Base-by-base conservation (phyloP, 495 filamentous ascomycete species). In the Aspergillus indologenus region DNA sequence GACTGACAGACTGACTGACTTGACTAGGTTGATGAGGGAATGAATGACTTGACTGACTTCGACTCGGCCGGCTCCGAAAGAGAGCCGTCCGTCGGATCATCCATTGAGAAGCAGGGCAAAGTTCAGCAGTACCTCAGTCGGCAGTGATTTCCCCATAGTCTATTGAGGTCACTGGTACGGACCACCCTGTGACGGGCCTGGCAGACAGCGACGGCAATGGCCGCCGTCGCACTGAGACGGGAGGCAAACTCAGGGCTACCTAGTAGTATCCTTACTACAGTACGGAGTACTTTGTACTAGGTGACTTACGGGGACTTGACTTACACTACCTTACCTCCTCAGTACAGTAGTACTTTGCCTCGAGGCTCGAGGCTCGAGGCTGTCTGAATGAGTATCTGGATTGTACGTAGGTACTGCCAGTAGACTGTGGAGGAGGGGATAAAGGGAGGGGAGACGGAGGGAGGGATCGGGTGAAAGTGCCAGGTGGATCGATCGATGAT, bases 61-160 rank as follows among this genome's bases (percentile, higher is more conserved):
- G 61, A 51, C 58, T 60, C 68, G 69, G 71, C 61, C 71, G 71
- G 71, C 68, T 73, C 71, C 71, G 71, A 72, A 40, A 49, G 50
- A 49, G 24, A 47, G 57, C 58, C 48, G 52, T 52, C 56, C 43
- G 49, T 51, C 48, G 48, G 48, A 24, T 51, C 19, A 19, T 29
- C 45, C 48, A 51, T 51, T 31, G 48, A 51, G 23, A 29, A 51
- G 48, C 48, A 51, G 24, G 48, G 48, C 23, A 51, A 31, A 51
- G 48, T 29, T 51, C 48, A 51, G 23, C 23, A 51, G 48, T 40
- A 40, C 34, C 34, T 40, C 34, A 40, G 5, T 40, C 34, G 34
- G 34, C 34, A 40, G 34, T 7, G 34, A 9, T 6, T 40, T 14
- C 34, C 12, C 34, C 34, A 40, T 40, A 40, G 5, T 15, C 34